Percentiles rank a stretch among this genome's conserved stretches.
Conservation (phyloP, 768 basidiomycete species). For the Agrocybe pediades region DNA sequence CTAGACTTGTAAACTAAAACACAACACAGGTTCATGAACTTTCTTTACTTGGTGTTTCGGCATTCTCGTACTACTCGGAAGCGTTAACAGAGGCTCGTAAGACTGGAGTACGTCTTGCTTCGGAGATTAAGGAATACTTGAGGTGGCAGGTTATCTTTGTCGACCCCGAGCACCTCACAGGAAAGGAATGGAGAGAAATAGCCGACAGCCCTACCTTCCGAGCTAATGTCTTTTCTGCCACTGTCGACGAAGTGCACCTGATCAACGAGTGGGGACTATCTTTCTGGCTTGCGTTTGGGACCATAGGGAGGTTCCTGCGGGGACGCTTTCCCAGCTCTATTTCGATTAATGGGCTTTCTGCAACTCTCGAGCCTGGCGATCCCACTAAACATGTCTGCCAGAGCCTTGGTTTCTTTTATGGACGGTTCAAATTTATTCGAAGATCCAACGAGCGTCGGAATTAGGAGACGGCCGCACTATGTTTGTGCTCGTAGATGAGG, state of each 20-base stretch:
- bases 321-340: no score
- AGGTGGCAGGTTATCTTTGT: slow-evolving; percentile 18
- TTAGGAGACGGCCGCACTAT: no score
- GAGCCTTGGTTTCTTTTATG: no score
- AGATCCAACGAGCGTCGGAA: no score
- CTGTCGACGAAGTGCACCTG: slow-evolving; percentile 15
- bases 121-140: slow-evolving; percentile 1
- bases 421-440: no score
- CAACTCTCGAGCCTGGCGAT: no score
- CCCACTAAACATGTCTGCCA: no score
- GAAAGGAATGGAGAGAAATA: slow-evolving; percentile 16
- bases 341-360: no score
- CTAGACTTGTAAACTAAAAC: not conserved
- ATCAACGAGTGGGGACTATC: slow-evolving; percentile 16
- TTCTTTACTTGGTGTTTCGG: slow-evolving; percentile 4
- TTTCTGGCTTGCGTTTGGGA: no score
- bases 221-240: slow-evolving; percentile 11
- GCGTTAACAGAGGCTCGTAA: slow-evolving; percentile 8
- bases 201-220: slow-evolving; percentile 6
- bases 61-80: slow-evolving; percentile 11
- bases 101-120: slow-evolving; percentile 3
- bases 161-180: slow-evolving; percentile 20
- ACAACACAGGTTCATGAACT: slow-evolving; percentile 13
- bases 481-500: no score
- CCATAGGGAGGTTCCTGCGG: no score